Evolutionary conservation across 176 grass and related monocot species (phyloP), one percentile per base, ranked within the genome.

Genomic region (Aegilops umbellulata): DNA sequence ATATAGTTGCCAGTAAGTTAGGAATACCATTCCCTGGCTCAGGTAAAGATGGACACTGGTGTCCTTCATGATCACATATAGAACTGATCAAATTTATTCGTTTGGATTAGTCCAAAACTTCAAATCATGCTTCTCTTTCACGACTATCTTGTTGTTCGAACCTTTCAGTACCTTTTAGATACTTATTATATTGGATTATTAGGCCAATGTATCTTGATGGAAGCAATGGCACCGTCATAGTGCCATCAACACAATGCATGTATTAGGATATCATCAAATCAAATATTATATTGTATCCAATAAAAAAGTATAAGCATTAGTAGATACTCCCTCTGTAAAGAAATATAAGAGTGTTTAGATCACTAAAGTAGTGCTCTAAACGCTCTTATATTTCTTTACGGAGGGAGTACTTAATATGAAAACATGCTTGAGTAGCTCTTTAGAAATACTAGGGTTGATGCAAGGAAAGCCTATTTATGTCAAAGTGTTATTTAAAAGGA

Each of bases 371-470:
- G n/a, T n/a, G n/a, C n/a, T n/a, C n/a, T n/a, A n/a, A n/a, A n/a
- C n/a, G n/a, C n/a, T n/a, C n/a, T n/a, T n/a, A n/a, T n/a, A n/a
- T n/a, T n/a, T n/a, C n/a, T n/a, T n/a, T n/a, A n/a, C n/a, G n/a
- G n/a, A n/a, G n/a, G n/a, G n/a, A n/a, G n/a, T n/a, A n/a, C 20
- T 19, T 69, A 60, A 25, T 17, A 24, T 46, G 4, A 79, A 74
- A 29, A 80, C 8, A 80, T 74, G 69, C 4, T 79, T 79, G 83
- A 69, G 29, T n/a, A 64, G 38, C 10, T 65, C 69, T 53, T 15
- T 11, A 24, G 3, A 55, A 41, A 78, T 47, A 82, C 72, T 69
- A 70, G 22, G 14, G 19, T 69, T 78, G 3, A 69, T 83, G 26
- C 10, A 35, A 9, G 10, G 19, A n/a, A 84, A 2, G 1, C 11